These are phyloP conservation scores for Hypericum perforatum DNA, from an alignment of 345 rosid species.

Conservation along the genomic window DNA sequence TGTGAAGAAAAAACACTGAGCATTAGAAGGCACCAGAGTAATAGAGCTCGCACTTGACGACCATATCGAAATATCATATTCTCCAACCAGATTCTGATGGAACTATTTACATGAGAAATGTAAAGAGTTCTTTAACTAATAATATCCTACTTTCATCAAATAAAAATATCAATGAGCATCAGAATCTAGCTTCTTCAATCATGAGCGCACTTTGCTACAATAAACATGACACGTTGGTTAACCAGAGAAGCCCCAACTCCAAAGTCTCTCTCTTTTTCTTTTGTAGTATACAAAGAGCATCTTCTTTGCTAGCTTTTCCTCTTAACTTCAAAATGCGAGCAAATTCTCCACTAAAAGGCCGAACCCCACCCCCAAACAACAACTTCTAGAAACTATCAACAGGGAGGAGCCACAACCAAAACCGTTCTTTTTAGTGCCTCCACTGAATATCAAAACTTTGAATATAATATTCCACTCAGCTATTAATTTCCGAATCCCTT, in stretches of 20 bases:
- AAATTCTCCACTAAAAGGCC: slow-evolving; percentile 21
- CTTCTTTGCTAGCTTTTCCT: slow-evolving; percentile 8
- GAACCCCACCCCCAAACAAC: background rate
- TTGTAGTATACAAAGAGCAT: slow-evolving; percentile 28
- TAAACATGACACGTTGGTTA: no score
- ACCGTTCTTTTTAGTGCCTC: slow-evolving; percentile 15
- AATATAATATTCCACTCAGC: background rate
- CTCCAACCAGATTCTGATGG: slow-evolving; percentile 24
- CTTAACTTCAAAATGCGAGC: slow-evolving; percentile 20
- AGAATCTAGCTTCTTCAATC: slow-evolving; percentile 34
- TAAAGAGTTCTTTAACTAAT: slow-evolving; percentile 18
- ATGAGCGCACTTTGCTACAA: slow-evolving; percentile 10
- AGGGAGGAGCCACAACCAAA: slow-evolving; percentile 8
- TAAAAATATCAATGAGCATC: slow-evolving; percentile 30
- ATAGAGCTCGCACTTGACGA: slow-evolving; percentile 5
- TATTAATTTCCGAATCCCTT: background rate
- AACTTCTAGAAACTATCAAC: slow-evolving; percentile 4
- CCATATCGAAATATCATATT: slow-evolving; percentile 30
- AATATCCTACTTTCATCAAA: no score
- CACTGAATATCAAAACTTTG: background rate
- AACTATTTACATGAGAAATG: slow-evolving; percentile 32
- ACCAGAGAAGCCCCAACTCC: no score
- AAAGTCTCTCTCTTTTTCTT: no score
- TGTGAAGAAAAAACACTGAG: slow-evolving; percentile 49
- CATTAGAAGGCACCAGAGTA: slow-evolving; percentile 6